Conservation (phyloP, 768 basidiomycete species). For the Tylopilus balloui region DNA sequence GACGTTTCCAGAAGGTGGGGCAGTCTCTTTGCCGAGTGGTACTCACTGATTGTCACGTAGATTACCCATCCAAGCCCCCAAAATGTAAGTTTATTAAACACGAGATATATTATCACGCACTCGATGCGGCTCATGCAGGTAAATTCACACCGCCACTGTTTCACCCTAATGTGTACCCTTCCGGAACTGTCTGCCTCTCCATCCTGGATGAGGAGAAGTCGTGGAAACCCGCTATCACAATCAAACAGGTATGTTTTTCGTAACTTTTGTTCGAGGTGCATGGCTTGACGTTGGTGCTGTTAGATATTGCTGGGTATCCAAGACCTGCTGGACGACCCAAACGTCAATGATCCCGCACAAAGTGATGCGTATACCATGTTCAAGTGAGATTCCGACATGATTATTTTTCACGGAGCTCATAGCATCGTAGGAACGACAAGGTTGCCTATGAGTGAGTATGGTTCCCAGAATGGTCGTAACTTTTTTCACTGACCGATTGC, state of each 20-base stretch:
- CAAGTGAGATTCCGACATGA: constrained; percentile 60
- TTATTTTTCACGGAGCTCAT: constrained; percentile 8
- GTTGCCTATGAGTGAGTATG: constrained; percentile 79
- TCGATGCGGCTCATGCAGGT: constrained; percentile 48
- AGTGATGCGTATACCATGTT: constrained; percentile 99
- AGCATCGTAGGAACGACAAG: constrained; percentile 75
- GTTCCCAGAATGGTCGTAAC: neutral
- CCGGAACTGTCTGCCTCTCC: constrained; percentile 95
- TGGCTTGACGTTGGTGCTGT: neutral
- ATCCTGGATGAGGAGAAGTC: constrained; percentile 98
- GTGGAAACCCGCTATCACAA: constrained; percentile 98
- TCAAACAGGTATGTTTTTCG: constrained; percentile 77
- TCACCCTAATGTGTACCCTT: constrained; percentile 98
- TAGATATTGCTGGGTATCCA: constrained; percentile 96
- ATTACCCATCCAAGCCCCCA: constrained; percentile 92
- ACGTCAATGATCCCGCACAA: constrained; percentile 96
- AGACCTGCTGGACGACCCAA: constrained; percentile 92
- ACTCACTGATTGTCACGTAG: constrained; percentile 37
- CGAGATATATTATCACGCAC: neutral
- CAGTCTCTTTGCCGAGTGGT: neutral
- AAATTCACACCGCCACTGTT: constrained; percentile 96
- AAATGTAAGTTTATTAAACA: constrained; percentile 59
- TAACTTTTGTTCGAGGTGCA: neutral
- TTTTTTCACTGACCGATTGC: constrained; percentile 1
- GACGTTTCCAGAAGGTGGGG: constrained; percentile 92